Conservation (phyloP, 164 flowering plant genomes). For the Buxus sempervirens region DNA sequence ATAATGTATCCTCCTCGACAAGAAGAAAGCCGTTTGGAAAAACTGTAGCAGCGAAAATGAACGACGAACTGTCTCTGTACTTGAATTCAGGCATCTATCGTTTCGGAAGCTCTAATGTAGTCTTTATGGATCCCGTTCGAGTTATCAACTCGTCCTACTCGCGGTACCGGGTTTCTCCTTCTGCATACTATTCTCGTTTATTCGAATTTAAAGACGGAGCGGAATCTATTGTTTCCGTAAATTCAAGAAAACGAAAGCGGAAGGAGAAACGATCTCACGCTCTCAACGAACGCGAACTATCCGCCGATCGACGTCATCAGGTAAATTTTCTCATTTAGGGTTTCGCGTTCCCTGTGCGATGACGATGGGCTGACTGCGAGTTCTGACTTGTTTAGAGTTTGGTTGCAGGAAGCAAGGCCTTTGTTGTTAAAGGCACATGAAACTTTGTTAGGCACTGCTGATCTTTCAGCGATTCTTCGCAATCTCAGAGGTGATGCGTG, state of each 20-base stretch:
- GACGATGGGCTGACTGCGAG: not conserved
- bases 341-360: not conserved
- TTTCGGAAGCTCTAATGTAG: conserved; percentile 31
- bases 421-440: conserved; percentile 62
- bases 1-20: too few species aligned
- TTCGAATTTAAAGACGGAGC: conserved; percentile 26
- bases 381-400: not conserved
- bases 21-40: not conserved
- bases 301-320: conserved; percentile 78
- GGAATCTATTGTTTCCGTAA: conserved; percentile 11
- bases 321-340: conserved; percentile 22
- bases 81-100: conserved; percentile 56
- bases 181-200: conserved; percentile 80
- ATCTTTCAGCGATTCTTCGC: conserved; percentile 38
- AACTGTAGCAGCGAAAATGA: conserved; percentile 30
- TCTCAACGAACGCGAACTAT: conserved; percentile 62
- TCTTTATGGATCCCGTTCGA: conserved; percentile 83
- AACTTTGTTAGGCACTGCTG: conserved; percentile 39
- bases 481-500: conserved; percentile 32
- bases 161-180: conserved; percentile 61
- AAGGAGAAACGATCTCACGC: conserved; percentile 24
- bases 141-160: conserved; percentile 67
- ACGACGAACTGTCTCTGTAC: conserved; percentile 35
- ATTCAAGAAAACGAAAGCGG: conserved; percentile 49
- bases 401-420: conserved; percentile 56